Conservation (phyloP, 352 stramenopile genomes). For the Pythium oligandrum region DNA sequence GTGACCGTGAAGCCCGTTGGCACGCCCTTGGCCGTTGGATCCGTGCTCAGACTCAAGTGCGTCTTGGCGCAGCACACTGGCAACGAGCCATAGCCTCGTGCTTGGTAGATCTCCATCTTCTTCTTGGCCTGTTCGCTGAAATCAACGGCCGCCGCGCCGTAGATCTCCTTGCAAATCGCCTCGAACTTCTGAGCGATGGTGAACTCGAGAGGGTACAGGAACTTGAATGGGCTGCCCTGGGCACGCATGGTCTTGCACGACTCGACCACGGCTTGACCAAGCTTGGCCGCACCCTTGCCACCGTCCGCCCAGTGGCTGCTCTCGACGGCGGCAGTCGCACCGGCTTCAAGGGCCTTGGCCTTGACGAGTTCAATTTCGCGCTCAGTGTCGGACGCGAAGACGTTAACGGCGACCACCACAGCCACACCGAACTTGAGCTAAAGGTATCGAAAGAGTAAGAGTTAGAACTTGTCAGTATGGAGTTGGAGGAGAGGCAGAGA, state of each 20-base stretch:
- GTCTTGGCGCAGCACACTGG: conserved; percentile 99
- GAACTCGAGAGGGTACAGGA: conserved; percentile 93
- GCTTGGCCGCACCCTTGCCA: conserved; percentile 86
- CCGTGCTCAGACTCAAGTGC: conserved; percentile 96
- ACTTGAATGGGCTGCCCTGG: conserved; percentile 86
- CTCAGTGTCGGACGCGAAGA: conserved; percentile 60
- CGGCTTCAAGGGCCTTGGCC: conserved; percentile 85
- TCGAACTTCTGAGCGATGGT: conserved; percentile 95
- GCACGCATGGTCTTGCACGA: conserved; percentile 85
- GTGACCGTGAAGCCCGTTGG: conserved; percentile 92
- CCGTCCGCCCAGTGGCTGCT: conserved; percentile 83
- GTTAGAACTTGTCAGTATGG: background rate
- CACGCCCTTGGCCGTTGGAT: conserved; percentile 91
- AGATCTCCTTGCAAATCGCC: conserved; percentile 96
- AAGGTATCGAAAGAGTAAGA: background rate
- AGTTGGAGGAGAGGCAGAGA: conserved; percentile 7
- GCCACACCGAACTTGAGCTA: conserved; percentile 91
- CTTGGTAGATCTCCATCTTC: conserved; percentile 92
- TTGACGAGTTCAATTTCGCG: conserved; percentile 94
- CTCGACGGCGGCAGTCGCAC: conserved; percentile 94
- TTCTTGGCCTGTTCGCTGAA: conserved; percentile 92
- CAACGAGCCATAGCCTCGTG: conserved; percentile 57
- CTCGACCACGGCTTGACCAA: conserved; percentile 90
- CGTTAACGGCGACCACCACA: conserved; percentile 94
- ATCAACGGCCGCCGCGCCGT: conserved; percentile 93